Evolutionary conservation across 768 basidiomycete species (phyloP), one percentile per base, ranked within the genome.

Genomic region (Boletus tylopilopsis): DNA sequence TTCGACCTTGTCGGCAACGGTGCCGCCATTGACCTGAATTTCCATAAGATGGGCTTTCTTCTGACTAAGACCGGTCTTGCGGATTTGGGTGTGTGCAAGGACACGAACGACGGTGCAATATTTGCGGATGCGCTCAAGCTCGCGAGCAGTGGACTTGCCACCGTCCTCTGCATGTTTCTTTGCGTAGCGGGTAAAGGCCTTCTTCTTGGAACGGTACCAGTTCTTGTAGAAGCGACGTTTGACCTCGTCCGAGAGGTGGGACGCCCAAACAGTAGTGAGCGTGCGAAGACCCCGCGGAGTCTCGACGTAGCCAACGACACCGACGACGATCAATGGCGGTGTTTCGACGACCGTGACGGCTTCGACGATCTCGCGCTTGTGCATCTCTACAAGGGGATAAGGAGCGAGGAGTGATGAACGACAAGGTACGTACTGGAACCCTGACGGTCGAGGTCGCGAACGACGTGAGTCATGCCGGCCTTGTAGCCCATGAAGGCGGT

Each of bases 41-140:
- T 99, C 96, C 94, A 98, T 97, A 42, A 99, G 81, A 75, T 99
- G 96, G 21, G 96, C 96, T 80, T 94, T 98, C 90, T 98, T 99
- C 79, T 98, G 96, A 64, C 77, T 80, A 64, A 99, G 87, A 64
- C 94, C 93, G 32, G 96, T 99, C 82, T 94, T 94, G 78, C 90
- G 84, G 72, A 97, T 87, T 71, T 99, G 96, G 58, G 96, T 96
- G 83, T 99, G 96, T 55, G 94, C 94, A 60, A 99, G 90, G 63
- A 98, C 91, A 75, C 96, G 94, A 71, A 99, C 96, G 64, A 99
- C 94, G 50, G 96, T 94, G 83, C 95, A 98, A 81, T 99, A 98
- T 75, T 98, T 98, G 78, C 93, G 90, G 68, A 99, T 98, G 63
- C 96, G 92, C 79, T 98, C 95, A 63, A 99, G 87, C 72, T 99